Conservation (phyloP, 257 asterid species). For the Solanum rostratum region DNA sequence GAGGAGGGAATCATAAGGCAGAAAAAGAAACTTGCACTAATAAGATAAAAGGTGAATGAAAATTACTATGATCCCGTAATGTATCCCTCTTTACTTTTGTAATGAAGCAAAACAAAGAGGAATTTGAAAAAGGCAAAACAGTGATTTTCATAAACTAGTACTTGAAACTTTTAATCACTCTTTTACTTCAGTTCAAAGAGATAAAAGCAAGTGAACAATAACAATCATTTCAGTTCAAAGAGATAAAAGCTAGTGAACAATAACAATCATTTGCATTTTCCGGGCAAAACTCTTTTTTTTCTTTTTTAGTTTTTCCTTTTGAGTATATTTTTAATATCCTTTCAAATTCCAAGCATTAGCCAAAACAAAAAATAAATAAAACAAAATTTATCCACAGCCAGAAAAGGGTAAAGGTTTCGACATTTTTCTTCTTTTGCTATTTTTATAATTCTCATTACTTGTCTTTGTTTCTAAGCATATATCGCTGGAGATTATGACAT, state of each 20-base stretch:
- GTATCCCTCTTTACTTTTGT: not conserved
- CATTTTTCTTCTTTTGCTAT: not conserved
- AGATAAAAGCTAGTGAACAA: not conserved
- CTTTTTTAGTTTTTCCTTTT: not conserved
- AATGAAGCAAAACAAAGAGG: not conserved
- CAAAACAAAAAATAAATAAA: not conserved
- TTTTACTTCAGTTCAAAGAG: not conserved
- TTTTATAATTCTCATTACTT: not conserved
- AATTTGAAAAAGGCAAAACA: not conserved
- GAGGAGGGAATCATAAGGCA: not conserved
- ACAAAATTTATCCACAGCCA: not conserved
- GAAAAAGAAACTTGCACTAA: not conserved
- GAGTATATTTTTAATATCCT: not conserved
- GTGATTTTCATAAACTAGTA: not conserved
- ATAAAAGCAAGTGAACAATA: not conserved
- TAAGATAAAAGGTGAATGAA: not conserved
- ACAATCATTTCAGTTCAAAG: not conserved
- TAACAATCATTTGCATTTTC: not conserved
- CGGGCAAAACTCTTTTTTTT: not conserved
- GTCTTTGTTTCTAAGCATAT: not conserved
- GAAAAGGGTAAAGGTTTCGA: not conserved
- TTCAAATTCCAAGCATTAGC: not conserved
- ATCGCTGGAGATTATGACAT: not conserved
- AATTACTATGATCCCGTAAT: not conserved
- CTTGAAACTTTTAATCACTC: not conserved